Evolutionary conservation across 2,329 filamentous ascomycete genomes (phyloP), one percentile per base, ranked within the genome.

Genomic region (Colletotrichum sp.): DNA sequence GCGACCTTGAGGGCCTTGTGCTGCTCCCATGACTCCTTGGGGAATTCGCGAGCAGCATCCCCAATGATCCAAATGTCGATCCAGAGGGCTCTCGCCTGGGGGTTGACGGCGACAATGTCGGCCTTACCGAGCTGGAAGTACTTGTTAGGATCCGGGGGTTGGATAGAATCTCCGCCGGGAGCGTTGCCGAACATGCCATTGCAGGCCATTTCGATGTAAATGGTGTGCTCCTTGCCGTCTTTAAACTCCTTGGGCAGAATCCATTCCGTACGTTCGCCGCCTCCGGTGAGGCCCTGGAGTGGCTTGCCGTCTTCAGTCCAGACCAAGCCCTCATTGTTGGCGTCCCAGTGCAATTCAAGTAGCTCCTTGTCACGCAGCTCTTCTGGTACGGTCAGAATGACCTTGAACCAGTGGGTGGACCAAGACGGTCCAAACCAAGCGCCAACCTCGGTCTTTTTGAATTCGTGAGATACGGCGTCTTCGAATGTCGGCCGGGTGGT

Each of bases 121-220:
- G 96, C 96, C 78, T 92, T 93, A 77, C 88, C 86, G 71, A 99
- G 90, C 73, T 89, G 90, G 83, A 94, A 99, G 82, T 94, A 94
- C 80, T 90, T 94, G 87, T 98, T 92, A n/a, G 95, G 94, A 75
- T 94, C 89, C 0, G 97, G 97, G 16, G 97, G 96, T 83, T 98
- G 95, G 79, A 98, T 99, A 36, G 90, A 92, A 83, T 98, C 95
- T 30, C 95, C 95, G 24, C 94, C 94, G 0, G 94, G 90, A 0
- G 96, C 94, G 83, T 98, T 98, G 80, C 97, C 97, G 86, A 99
- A 99, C 96, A 99, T 99, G 84, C 94, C 93, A 84, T 99, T 99
- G 86, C 97, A 99, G 24, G 97, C 97, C 95, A 99, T 98, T 87
- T 99, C 97, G 78, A 99, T 93, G 84, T 98, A 99, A 80, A 99